Percentiles rank a stretch among this genome's conserved stretches.
Conservation (phyloP, 352 stramenopile species). For the Lagenidium giganteum region DNA sequence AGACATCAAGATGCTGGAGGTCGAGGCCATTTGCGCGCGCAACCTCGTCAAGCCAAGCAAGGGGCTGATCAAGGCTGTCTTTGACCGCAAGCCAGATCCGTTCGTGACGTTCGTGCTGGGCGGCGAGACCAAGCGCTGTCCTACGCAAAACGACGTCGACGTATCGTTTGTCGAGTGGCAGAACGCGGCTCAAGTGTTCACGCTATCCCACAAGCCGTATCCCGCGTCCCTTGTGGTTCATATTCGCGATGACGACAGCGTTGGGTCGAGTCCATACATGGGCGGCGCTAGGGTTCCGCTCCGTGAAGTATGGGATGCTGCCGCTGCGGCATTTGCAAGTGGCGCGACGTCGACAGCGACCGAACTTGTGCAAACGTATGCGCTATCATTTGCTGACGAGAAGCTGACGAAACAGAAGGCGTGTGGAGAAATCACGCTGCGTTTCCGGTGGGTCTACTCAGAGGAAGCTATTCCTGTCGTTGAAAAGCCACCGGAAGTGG, state of each 20-base stretch:
- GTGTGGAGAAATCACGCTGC: constrained; percentile 27
- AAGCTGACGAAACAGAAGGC: constrained; percentile 34
- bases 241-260: constrained; percentile 36
- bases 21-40: constrained; percentile 27
- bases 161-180: constrained; percentile 43
- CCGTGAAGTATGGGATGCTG: constrained; percentile 21
- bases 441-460: constrained; percentile 35
- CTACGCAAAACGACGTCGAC: constrained; percentile 31
- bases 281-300: constrained; percentile 27
- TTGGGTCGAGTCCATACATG: constrained; percentile 37
- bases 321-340: not conserved
- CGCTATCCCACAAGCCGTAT: constrained; percentile 27
- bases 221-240: constrained; percentile 22
- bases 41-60: constrained; percentile 27
- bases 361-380: constrained; percentile 23
- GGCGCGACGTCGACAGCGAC: constrained; percentile 6
- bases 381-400: constrained; percentile 29
- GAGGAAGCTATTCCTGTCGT: constrained; percentile 16
- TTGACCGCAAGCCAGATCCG: constrained; percentile 38
- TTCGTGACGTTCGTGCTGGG: constrained; percentile 34
- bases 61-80: constrained; percentile 28
- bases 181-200: constrained; percentile 34
- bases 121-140: constrained; percentile 20
- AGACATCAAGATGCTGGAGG: constrained; percentile 30
- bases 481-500: not conserved